phyloP scores from a whole-genome alignment of 169 alveolate genomes.

The Plasmodium gonderi region DNA sequence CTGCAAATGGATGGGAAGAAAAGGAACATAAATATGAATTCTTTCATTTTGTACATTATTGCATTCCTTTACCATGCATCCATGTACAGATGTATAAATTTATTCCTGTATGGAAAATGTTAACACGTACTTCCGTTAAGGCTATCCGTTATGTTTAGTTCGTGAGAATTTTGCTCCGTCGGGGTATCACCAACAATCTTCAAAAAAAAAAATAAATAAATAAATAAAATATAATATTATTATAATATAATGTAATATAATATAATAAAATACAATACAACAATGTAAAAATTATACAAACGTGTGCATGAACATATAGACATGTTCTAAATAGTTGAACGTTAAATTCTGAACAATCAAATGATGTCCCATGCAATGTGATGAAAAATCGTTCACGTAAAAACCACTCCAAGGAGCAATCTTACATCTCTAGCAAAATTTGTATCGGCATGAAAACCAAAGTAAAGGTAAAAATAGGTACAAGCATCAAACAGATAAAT shows the following conservation, averaged over 20 bases:
- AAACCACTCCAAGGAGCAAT: too few species aligned
- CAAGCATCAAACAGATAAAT: constrained; percentile 87
- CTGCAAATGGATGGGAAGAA: not conserved
- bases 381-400: too few species aligned
- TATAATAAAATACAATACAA: not conserved
- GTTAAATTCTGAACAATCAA: too few species aligned
- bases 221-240: not conserved
- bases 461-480: constrained; percentile 81
- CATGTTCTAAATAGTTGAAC: not conserved
- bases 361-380: too few species aligned
- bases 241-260: too few species aligned
- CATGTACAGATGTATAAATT: not conserved
- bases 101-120: not conserved
- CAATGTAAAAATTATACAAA: not conserved
- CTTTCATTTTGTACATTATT: not conserved
- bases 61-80: not conserved
- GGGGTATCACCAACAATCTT: constrained; percentile 66
- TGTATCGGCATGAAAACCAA: constrained; percentile 82
- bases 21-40: not conserved
- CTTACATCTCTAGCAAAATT: constrained; percentile 59
- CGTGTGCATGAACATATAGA: not conserved
- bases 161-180: constrained; percentile 45
- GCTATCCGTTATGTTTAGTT: constrained; percentile 30
- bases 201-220: not conserved
- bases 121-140: constrained; percentile 24